Evolutionary conservation across 2,329 filamentous ascomycete genomes (phyloP).

Genomic region (Pseudogymnoascus sp.): DNA sequence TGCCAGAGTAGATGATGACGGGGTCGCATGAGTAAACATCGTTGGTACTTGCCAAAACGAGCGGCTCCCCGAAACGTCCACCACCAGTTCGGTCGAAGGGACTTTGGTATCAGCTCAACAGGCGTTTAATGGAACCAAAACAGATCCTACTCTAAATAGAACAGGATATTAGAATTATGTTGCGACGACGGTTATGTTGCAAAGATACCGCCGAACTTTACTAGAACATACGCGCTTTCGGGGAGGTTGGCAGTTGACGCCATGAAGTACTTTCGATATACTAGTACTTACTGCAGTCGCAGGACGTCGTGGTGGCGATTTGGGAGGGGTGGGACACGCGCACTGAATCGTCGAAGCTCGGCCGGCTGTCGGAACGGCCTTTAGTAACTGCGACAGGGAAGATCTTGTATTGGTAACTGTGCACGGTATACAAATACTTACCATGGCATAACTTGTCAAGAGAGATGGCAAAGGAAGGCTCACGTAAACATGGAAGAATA

Average conservation of each 20-base stretch:
- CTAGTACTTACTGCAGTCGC: background rate
- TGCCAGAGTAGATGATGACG: slow-evolving; percentile 15
- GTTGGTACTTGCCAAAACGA: slow-evolving; percentile 8
- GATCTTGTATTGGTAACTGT: background rate
- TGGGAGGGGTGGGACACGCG: background rate
- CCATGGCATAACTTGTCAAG: background rate
- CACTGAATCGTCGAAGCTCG: background rate
- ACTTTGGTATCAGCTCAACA: background rate
- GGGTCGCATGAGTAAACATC: slow-evolving; percentile 16
- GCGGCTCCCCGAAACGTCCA: background rate
- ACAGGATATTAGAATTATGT: background rate
- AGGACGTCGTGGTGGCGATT: background rate
- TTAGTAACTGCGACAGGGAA: background rate
- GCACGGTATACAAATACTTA: background rate
- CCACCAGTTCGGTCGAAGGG: background rate
- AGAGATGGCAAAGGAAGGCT: background rate
- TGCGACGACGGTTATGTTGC: background rate
- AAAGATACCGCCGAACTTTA: background rate
- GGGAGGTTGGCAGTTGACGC: slow-evolving; percentile 6
- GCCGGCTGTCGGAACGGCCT: background rate
- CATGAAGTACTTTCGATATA: slow-evolving; percentile 1
- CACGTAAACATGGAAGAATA: background rate
- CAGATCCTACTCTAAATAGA: background rate
- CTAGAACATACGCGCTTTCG: background rate
- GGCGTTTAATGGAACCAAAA: background rate